These are phyloP conservation scores for Clonostachys rhizophaga DNA, from an alignment of 2,329 filamentous ascomycete species.

Conservation along the genomic window DNA sequence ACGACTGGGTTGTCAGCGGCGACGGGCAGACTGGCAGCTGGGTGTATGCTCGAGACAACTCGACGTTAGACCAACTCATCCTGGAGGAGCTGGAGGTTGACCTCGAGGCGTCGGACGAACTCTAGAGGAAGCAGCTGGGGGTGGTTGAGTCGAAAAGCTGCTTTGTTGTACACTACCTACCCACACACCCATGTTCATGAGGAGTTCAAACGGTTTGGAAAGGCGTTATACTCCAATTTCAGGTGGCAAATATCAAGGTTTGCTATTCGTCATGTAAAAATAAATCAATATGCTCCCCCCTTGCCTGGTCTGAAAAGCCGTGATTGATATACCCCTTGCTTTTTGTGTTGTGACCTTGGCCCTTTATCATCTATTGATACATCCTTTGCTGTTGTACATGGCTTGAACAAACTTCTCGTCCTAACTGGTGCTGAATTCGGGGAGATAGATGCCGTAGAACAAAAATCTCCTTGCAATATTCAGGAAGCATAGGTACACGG, in stretches of 20 bases:
- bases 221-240: too few species aligned
- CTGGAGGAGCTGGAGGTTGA: conserved; percentile 71
- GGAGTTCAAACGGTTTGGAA: background rate
- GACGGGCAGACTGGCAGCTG: conserved; percentile 73
- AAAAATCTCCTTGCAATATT: too few species aligned
- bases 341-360: too few species aligned
- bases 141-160: background rate
- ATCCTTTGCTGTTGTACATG: too few species aligned
- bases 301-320: too few species aligned
- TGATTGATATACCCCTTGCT: too few species aligned
- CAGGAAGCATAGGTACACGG: too few species aligned
- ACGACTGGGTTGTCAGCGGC: conserved; percentile 76
- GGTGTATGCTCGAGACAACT: conserved; percentile 85
- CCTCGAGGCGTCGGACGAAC: conserved; percentile 27
- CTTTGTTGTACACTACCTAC: background rate
- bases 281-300: background rate
- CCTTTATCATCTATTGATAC: too few species aligned
- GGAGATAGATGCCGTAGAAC: too few species aligned
- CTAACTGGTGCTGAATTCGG: too few species aligned
- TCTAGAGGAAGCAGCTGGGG: conserved; percentile 9
- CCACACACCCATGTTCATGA: background rate
- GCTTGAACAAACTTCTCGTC: too few species aligned
- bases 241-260: background rate
- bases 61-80: conserved; percentile 67
- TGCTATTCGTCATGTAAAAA: background rate